Evolutionary conservation across 805 yeast species (phyloP), one percentile per base, ranked within the genome.

Genomic region (Lipomyces yamadae): DNA sequence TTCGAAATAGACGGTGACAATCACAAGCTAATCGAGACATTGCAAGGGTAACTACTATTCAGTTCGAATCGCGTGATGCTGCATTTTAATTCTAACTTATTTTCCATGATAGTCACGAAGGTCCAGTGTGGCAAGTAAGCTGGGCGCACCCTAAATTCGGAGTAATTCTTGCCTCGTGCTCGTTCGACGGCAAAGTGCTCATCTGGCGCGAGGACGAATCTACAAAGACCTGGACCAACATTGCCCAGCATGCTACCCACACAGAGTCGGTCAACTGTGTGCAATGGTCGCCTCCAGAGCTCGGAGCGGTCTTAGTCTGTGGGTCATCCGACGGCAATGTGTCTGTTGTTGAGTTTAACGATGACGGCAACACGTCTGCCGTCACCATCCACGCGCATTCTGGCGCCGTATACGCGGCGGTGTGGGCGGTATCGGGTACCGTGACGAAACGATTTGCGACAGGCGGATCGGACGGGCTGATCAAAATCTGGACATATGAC

Each of bases 71-170:
- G n/a, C 18, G 24, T 7, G 8, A 42, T 29, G 60, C 30, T n/a
- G n/a, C 18, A 24, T 24, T 24, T 30, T 11, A 56, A 56, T 29
- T 48, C 33, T 30, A n/a, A 45, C 35, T 4, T 35, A 34, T 18
- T 18, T 18, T 37, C 33, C 2, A 34, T 42, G 5, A 56, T 34
- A 74, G 80, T 45, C 99, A 95, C 78, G 97, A 92, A 70, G 99
- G 98, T 42, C 98, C 99, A 11, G 98, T 95, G 58, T 95, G 99
- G 99, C 97, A 94, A 80, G 96, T 92, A 29, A 86, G 91, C 63
- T 95, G 99, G 99, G 98, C 98, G 2, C 99, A 95, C 77, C 99
- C 99, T 39, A 94, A 94, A 78, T 95, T 94, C 76, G 99, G 99
- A 52, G 89, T 92, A 13, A 91, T 94, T 70, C 83, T 95, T 71